Conservation (phyloP, 192 early-diverging fungal genomes). For the Gaertneriomyces sp. region DNA sequence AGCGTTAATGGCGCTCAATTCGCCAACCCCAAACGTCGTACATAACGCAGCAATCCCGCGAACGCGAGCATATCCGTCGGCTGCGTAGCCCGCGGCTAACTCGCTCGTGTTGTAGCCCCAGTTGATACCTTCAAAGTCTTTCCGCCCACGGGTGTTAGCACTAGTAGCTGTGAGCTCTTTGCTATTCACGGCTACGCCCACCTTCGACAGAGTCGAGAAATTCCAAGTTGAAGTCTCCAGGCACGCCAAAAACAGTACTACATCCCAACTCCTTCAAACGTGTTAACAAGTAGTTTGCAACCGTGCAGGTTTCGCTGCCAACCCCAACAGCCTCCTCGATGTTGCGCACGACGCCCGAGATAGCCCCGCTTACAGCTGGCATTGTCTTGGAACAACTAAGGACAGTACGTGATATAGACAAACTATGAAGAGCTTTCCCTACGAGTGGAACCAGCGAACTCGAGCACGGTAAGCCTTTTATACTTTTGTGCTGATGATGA, state of each 20-base stretch:
- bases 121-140: constrained; percentile 34
- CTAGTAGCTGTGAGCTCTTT: constrained; percentile 9
- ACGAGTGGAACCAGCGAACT: no score
- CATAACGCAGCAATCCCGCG: constrained; percentile 38
- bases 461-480: no score
- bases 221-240: constrained; percentile 46
- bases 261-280: constrained; percentile 45
- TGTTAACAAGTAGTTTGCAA: constrained; percentile 39
- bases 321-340: neutral
- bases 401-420: no score
- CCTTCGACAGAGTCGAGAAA: constrained; percentile 20
- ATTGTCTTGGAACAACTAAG: no score
- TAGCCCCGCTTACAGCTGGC: no score
- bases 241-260: constrained; percentile 44
- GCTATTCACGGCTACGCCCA: neutral
- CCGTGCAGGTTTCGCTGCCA: constrained; percentile 12
- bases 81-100: constrained; percentile 43
- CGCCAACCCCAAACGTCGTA: constrained; percentile 50
- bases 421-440: no score
- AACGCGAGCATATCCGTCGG: constrained; percentile 50
- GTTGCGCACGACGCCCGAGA: no score
- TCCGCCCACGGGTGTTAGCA: neutral
- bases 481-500: no score
- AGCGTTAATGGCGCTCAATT: constrained; percentile 42
- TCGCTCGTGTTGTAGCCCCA: constrained; percentile 50